Evolutionary conservation across 2,329 filamentous ascomycete species (phyloP), one percentile per base, ranked within the genome.

Genomic region (Leptographium radiaticola): DNA sequence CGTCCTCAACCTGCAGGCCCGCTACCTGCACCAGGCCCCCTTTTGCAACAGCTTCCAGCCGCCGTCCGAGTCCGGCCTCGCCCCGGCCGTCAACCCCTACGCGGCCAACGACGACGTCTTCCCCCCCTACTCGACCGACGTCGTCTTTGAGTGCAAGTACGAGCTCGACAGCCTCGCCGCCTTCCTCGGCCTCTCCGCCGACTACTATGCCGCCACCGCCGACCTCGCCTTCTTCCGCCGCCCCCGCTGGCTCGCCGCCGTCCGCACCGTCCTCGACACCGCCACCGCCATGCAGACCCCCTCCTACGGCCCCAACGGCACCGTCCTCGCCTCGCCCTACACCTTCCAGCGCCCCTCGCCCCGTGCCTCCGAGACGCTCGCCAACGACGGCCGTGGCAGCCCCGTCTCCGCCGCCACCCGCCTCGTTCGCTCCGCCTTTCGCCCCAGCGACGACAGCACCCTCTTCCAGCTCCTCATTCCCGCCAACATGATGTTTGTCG

Each of bases 21-120:
- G 86, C 54, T 89, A 88, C 66, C 70, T 89, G 50, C 72, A 80
- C 52, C 75, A 75, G 12, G 76, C 77, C 9, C 90, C 91, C 1
- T 91, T 90, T 70, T 97, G 91, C 75, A 95, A 96, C 68, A 87
- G 90, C 40, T 97, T 96, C 69, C 90, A 95, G 65, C 87, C 91
- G 0, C 91, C 91, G 0, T 73, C 79, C 2, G 87, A 89, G 52
- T 87, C 87, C 53, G 77, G 79, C 20, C 72, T 91, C 13, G 63
- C 68, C 2, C 78, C 84, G 1, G 68, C 75, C 1, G 62, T 68
- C 10, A 85, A 85, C 62, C 67, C 73, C 3, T 78, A 76, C 13
- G 76, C 75, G 51, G 79, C 77, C 51, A 75, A 76, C n/a, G 85
- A 87, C 65, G 61, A 68, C 62, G 69, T 73, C 68, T 80, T 57